Evolutionary conservation across 352 stramenopile genomes (phyloP).

Genomic region (Phytophthora fragariaefolia): DNA sequence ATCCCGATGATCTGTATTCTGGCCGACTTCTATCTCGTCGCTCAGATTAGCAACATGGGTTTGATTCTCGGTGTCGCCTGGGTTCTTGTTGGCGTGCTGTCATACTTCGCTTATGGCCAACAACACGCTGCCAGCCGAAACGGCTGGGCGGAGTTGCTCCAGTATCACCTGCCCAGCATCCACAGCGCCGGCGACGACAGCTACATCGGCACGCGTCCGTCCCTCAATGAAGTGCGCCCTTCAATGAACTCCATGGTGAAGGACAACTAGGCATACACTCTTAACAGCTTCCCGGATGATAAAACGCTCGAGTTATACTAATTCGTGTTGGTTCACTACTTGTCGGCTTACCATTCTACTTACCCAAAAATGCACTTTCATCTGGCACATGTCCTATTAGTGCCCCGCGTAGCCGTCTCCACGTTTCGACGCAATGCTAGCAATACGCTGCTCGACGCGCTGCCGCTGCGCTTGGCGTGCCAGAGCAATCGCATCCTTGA

Average conservation of each 20-base stretch:
- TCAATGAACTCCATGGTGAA: conserved; percentile 55
- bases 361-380: conserved; percentile 28
- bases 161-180: conserved; percentile 36
- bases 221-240: conserved; percentile 54
- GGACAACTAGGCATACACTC: conserved; percentile 25
- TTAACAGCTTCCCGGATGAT: too few species aligned
- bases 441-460: conserved; percentile 68
- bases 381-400: too few species aligned
- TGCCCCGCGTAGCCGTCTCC: conserved; percentile 45
- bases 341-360: conserved; percentile 11
- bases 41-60: conserved; percentile 50
- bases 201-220: conserved; percentile 41
- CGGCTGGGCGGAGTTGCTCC: conserved; percentile 48
- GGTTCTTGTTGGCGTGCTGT: conserved; percentile 47
- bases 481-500: conserved; percentile 61
- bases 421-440: conserved; percentile 52
- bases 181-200: conserved; percentile 37
- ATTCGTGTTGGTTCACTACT: conserved; percentile 16
- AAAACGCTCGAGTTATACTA: conserved; percentile 31
- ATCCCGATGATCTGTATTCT: conserved; percentile 52
- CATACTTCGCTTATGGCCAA: conserved; percentile 60
- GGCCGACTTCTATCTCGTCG: conserved; percentile 57
- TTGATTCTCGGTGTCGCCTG: conserved; percentile 46
- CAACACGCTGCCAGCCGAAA: conserved; percentile 46
- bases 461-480: conserved; percentile 58